Evolutionary conservation across 192 early-diverging fungal genomes (phyloP), one percentile per base, ranked within the genome.

Genomic region (Podila verticillata): DNA sequence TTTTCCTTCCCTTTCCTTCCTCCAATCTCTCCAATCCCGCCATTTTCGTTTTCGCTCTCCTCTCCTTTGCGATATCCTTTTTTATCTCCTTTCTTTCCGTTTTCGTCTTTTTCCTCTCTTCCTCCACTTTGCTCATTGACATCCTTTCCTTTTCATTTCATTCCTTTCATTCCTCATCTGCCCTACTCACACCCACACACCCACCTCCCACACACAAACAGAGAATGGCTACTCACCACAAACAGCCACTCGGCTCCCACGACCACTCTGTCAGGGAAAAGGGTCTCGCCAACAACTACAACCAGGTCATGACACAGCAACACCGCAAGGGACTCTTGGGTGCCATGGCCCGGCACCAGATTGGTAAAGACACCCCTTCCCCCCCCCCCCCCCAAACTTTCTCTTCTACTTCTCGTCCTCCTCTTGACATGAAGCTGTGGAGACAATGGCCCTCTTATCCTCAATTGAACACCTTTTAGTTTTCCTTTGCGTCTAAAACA

Each of bases 311-410:
- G 60, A 36, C 34, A 22, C 57, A 51, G 54, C 70, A 80, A 3
- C 77, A 61, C 60, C 70, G 77, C 36, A 72, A 59, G 28, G 77
- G 77, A 10, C 56, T 80, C 31, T 39, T 80, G 24, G 77, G 70
- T 4, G 60, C 77, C 2, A 20, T 80, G 32, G 77, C 65, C 61
- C 65, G 77, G 26, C 77, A 80, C 47, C 77, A 80, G 60, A 80
- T 80, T 32, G 77, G 77, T 80, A 80, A 61, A 26, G 20, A 54
- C 51, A 0, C 22, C 4, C 51, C 4, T n/a, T n/a, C n/a, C n/a
- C n/a, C n/a, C n/a, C n/a, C n/a, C n/a, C n/a, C n/a, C n/a, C n/a
- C n/a, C n/a, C n/a, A n/a, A n/a, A n/a, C n/a, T n/a, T n/a, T n/a
- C n/a, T n/a, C n/a, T n/a, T n/a, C n/a, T n/a, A n/a, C n/a, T n/a